Percentiles rank a stretch among this genome's conserved stretches.
phyloP scores from a whole-genome alignment of 805 yeast genomes.

The Zygoascus bituminiphila region DNA sequence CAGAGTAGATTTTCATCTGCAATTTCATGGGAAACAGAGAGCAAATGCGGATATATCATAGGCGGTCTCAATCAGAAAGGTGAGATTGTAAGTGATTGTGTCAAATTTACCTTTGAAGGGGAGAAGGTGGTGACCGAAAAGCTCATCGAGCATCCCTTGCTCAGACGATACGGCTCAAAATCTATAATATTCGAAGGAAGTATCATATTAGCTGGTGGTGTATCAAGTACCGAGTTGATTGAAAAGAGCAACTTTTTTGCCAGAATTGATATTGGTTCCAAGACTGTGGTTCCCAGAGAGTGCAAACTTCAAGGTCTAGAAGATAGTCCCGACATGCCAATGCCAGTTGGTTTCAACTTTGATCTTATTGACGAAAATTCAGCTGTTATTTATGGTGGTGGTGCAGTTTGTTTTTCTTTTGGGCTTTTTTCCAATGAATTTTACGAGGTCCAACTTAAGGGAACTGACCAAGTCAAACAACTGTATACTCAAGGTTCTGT shows the following conservation, averaged over 20 bases:
- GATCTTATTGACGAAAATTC: constrained; percentile 19
- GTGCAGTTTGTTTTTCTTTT: constrained; percentile 77
- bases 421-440: constrained; percentile 49
- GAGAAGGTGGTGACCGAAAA: constrained; percentile 26
- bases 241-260: constrained; percentile 33
- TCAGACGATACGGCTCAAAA: constrained; percentile 39
- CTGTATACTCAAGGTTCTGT: not conserved
- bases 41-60: constrained; percentile 33
- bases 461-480: not conserved
- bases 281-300: not conserved
- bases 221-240: constrained; percentile 33
- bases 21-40: constrained; percentile 26
- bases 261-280: constrained; percentile 12
- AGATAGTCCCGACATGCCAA: constrained; percentile 32
- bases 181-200: constrained; percentile 25
- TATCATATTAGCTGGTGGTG: constrained; percentile 51
- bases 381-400: constrained; percentile 46
- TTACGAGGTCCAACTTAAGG: not conserved
- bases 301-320: constrained; percentile 6
- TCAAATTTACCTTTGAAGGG: constrained; percentile 9
- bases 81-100: constrained; percentile 13
- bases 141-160: constrained; percentile 22
- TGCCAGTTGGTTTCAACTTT: constrained; percentile 46
- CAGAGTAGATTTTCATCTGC: constrained; percentile 32
- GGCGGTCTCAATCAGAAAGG: constrained; percentile 26